Base-by-base conservation (phyloP, 106 monocot species). In the Dendrobium catenatum region DNA sequence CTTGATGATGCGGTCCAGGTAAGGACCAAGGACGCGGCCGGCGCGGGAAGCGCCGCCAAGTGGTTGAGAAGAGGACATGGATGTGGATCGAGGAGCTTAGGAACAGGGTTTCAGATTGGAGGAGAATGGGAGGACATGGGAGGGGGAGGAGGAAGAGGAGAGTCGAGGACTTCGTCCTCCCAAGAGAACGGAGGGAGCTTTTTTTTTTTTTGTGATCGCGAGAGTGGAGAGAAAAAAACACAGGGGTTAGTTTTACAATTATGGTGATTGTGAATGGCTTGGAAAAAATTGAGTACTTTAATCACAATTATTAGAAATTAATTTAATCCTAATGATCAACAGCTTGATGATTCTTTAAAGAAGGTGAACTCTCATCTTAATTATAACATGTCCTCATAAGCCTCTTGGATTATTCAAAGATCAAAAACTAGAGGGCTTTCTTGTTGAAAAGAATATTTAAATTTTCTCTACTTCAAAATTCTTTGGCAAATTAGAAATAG, bases 1-100 rank as follows among this genome's bases (percentile, higher is more conserved):
- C 84, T 98, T 98, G 72, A 95, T 85, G 93, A 98, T 93, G 87
- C 87, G 91, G 91, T 98, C 95, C 68, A 98, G 91, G 70, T 93
- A 84, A 1, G 95, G 98, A 31, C 95, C 95, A 43, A 98, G 51
- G 75, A 98, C 79, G 31, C 91, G 88, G 55, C 98, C 95, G 10
- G 89, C 85, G 31, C 87, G 76, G 64, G 98, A 85, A 44, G 77
- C 15, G 33, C 98, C 98, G 44, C 94, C 94, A 15, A 95, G 83
- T 33, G 89, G 7, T 20, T 86, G 82, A 67, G 81, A 55, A 75
- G 81, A 42, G 33, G 82, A 31, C 76, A 76, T 76, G 20, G 22
- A 0, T n/a, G 37, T 37, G 49, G 43, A 76, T 76, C 43, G 42
- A 26, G 26, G 49, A 76, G 26, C 22, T 27, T 70, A 70, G 33